A percentile compares a stretch with the other conserved stretches of the same genome.
Conservation (phyloP, 2,329 filamentous ascomycete genomes). For the Pseudonectria buxi region DNA sequence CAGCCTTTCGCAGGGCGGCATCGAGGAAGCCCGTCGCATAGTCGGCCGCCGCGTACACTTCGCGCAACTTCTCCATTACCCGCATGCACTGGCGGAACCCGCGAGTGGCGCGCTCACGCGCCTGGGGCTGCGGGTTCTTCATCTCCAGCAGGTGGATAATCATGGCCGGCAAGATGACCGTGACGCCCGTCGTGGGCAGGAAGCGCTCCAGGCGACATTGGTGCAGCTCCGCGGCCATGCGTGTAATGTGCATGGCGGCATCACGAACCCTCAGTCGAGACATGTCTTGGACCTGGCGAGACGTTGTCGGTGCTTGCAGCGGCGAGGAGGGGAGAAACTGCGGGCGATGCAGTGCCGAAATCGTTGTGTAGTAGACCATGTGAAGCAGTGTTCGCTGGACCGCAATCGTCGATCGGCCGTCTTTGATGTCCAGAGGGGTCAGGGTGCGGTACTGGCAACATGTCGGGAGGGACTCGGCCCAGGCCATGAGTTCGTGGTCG, state of each 20-base stretch:
- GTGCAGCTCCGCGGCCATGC: conserved; percentile 72
- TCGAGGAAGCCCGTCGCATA: conserved; percentile 95
- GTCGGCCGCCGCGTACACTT: conserved; percentile 90
- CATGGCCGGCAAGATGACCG: conserved; percentile 83
- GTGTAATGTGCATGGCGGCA: conserved; percentile 78
- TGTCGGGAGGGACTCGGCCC: conserved; percentile 65
- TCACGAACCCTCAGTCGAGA: conserved; percentile 78
- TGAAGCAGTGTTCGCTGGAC: conserved; percentile 82
- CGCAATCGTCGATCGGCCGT: conserved; percentile 52
- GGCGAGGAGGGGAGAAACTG: conserved; percentile 77
- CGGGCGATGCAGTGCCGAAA: conserved; percentile 84
- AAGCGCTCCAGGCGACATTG: conserved; percentile 66
- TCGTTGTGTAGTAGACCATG: conserved; percentile 88
- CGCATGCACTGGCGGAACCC: conserved; percentile 91
- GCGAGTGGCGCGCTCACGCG: conserved; percentile 64
- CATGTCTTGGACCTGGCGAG: conserved; percentile 69
- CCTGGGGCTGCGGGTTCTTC: conserved; percentile 69
- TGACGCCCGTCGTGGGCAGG: conserved; percentile 84
- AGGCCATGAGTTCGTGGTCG: conserved; percentile 70
- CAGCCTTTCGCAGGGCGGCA: conserved; percentile 79
- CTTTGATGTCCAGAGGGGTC: conserved; percentile 47
- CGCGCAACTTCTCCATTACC: conserved; percentile 78
- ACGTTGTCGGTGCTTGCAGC: conserved; percentile 41
- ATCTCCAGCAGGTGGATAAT: conserved; percentile 92
- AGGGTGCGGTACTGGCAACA: conserved; percentile 62